Conservation (phyloP, 441 rosid species). For the Omphalea diandra region DNA sequence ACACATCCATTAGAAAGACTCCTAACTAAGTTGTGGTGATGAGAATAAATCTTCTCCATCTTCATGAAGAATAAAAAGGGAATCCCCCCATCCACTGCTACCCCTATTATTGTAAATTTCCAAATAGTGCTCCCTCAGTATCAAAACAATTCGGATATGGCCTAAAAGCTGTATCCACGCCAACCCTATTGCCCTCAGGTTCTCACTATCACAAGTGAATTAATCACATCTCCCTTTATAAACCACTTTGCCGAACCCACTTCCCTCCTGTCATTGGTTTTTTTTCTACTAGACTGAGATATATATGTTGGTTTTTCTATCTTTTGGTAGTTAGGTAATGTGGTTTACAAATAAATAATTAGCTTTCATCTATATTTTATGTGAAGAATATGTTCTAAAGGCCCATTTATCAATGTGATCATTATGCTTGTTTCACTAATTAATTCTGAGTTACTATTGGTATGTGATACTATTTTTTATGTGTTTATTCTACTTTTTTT, state of each 20-base stretch:
- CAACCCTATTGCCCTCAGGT: neutral
- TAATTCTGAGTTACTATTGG: conserved; percentile 1
- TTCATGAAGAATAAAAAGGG: no score
- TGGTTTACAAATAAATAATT: neutral
- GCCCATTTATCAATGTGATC: neutral
- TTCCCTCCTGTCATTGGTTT: no score
- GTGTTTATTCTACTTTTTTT: neutral
- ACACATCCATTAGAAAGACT: no score
- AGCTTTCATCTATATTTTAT: neutral
- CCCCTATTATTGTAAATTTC: no score
- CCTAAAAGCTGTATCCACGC: neutral
- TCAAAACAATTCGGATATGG: conserved; percentile 2
- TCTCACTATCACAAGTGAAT: neutral
- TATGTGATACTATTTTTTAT: neutral
- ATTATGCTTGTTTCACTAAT: neutral
- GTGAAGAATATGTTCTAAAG: conserved; percentile 4
- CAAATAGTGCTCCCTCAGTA: neutral
- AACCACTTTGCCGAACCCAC: conserved; percentile 6
- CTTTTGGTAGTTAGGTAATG: neutral
- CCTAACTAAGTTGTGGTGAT: no score
- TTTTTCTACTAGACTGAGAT: no score
- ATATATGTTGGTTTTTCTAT: neutral
- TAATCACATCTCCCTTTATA: conserved; percentile 1
- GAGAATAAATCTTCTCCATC: no score
- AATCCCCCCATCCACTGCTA: no score